Conservation (phyloP, 768 basidiomycete species). For the Peribolospora kevripleyi region DNA sequence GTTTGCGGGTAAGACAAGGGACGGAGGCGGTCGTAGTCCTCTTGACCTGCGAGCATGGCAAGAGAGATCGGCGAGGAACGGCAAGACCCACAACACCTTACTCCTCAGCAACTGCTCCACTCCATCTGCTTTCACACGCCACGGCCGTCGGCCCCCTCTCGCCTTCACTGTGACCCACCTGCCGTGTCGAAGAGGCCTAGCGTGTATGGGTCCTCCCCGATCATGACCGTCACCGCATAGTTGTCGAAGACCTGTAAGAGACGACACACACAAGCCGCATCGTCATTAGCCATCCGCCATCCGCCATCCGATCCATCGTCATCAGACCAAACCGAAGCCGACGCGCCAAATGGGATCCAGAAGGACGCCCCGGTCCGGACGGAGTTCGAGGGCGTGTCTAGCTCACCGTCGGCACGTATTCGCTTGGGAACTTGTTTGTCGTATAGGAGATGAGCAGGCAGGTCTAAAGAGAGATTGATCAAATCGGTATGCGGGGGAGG, state of each 20-base stretch:
- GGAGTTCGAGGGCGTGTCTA: slow-evolving; percentile 8
- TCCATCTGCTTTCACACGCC: too few relatives aligned
- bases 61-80: background rate
- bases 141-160: too few relatives aligned
- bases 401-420: slow-evolving; percentile 91
- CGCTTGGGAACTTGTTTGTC: slow-evolving; percentile 93
- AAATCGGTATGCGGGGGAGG: background rate
- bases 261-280: background rate
- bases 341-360: slow-evolving; percentile 18
- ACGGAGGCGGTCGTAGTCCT: slow-evolving; percentile 97
- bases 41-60: slow-evolving; percentile 43
- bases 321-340: slow-evolving; percentile 13
- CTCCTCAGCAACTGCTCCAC: too few relatives aligned
- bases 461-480: slow-evolving; percentile 30
- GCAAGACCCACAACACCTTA: background rate
- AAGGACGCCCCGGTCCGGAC: slow-evolving; percentile 5
- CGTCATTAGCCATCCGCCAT: background rate
- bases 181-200: slow-evolving; percentile 96
- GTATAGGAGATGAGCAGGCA: slow-evolving; percentile 93
- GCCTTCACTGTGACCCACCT: slow-evolving; percentile 30
- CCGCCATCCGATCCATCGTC: slow-evolving; percentile 4
- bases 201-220: slow-evolving; percentile 97
- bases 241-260: slow-evolving; percentile 62
- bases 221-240: slow-evolving; percentile 99
- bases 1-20: slow-evolving; percentile 99